Evolutionary conservation across 2,329 filamentous ascomycete species (phyloP), one percentile per base, ranked within the genome.

Genomic region (Biscogniauxia marginata): DNA sequence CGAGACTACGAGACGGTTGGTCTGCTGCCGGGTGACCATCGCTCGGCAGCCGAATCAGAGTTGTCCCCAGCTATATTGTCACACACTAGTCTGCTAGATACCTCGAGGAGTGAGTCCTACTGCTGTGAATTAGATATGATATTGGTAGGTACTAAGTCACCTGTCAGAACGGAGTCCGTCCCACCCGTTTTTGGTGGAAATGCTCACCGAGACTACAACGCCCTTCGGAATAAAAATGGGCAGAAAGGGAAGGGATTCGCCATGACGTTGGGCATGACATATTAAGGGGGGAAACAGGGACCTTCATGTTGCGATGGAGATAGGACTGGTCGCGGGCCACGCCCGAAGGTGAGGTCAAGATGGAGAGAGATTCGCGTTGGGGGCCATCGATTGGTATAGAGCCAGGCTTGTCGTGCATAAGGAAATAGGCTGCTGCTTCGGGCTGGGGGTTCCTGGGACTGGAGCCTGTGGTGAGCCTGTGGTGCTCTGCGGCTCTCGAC

Each of bases 401-500:
- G 50, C 50, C 43, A 56, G 58, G 53, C 59, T 65, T 57, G 59
- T 62, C 57, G 30, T 65, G 63, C 64, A 66, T 66, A 52, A 59
- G 49, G 52, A 53, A 60, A 64, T 61, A 62, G 62, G 63, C 62
- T 65, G 52, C 63, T 58, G 52, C 53, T 11, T 52, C 21, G 50
- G 46, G 46, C 24, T 52, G 50, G 44, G 51, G 61, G 57, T 63
- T 60, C 60, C 55, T 55, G 30, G 30, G 30, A 39, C 58, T 54
- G 56, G 55, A 54, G 53, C 53, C 58, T 49, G 30, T 39, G 30
- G 30, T 39, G n/a, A 64, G 62, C 60, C 62, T 63, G 62, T 43
- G 51, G 54, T 56, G 6, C 23, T 56, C 58, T 64, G 60, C 56
- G 61, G 62, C 62, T 63, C 62, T 62, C 61, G 55, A 63, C 59